These are phyloP conservation scores for Cerioporus squamosus DNA, from an alignment of 1,284 basidiomycete species.

Conservation along the genomic window DNA sequence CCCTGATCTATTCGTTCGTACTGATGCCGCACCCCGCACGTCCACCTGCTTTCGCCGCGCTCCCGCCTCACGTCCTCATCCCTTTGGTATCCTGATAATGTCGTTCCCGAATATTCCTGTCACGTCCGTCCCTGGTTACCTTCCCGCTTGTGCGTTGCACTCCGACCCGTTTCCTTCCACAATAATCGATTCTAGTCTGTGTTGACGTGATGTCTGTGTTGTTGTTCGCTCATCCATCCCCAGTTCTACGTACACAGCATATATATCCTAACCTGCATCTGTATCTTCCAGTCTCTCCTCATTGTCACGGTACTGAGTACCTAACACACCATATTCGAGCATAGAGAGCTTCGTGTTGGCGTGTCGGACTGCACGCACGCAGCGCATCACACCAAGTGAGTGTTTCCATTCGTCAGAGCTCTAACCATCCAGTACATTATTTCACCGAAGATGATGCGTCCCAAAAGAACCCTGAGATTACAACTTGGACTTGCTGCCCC, in stretches of 20 bases:
- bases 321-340: slow-evolving; percentile 28
- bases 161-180: slow-evolving; percentile 1
- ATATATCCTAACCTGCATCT: slow-evolving; percentile 34
- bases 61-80: neutral
- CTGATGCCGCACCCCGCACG: slow-evolving; percentile 1
- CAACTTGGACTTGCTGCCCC: slow-evolving; percentile 15
- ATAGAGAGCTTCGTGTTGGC: slow-evolving; percentile 13
- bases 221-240: slow-evolving; percentile 18
- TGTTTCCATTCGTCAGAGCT: no score
- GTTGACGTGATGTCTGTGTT: slow-evolving; percentile 13
- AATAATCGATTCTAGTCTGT: slow-evolving; percentile 11
- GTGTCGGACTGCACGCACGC: no score
- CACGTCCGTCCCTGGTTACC: neutral
- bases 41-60: slow-evolving; percentile 1
- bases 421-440: no score
- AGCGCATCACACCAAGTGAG: no score
- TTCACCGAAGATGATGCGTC: no score
- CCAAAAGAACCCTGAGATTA: neutral
- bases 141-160: no score
- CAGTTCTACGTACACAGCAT: slow-evolving; percentile 27
- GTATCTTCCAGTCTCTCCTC: slow-evolving; percentile 24
- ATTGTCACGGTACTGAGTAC: slow-evolving; percentile 32
- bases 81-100: no score
- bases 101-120: neutral
- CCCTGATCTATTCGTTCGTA: slow-evolving; percentile 2